Evolutionary conservation across 352 stramenopile genomes (phyloP).

Genomic region (Phytophthora hybrid): DNA sequence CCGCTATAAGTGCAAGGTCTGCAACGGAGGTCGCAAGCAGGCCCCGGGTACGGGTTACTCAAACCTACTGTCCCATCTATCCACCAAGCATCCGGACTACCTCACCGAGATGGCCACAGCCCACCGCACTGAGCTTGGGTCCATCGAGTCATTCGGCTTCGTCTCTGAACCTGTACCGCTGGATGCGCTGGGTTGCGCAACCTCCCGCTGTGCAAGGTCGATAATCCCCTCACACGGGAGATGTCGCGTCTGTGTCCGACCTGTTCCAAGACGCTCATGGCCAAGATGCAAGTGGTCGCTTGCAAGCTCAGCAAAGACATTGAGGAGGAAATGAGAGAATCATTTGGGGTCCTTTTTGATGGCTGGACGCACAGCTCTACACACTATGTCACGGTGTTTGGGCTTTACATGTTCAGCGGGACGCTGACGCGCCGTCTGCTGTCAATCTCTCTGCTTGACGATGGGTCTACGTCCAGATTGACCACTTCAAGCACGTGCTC

Average conservation of each 20-base stretch:
- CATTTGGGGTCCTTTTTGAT: too few relatives aligned
- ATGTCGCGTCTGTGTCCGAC: constrained; percentile 2
- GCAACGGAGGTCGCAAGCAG: too few relatives aligned
- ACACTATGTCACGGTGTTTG: constrained; percentile 14
- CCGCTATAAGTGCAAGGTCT: too few relatives aligned
- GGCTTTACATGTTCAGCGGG: constrained; percentile 1
- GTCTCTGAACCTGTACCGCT: constrained; percentile 23
- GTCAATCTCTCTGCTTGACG: not conserved
- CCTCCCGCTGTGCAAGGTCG: constrained; percentile 19
- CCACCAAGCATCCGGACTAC: constrained; percentile 9
- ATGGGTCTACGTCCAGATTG: constrained; percentile 19
- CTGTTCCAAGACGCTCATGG: too few relatives aligned
- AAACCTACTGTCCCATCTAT: constrained; percentile 8
- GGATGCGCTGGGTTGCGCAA: constrained; percentile 28
- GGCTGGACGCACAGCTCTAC: not conserved
- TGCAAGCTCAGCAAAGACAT: too few relatives aligned
- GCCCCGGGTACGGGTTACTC: constrained; percentile 16
- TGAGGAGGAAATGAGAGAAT: too few relatives aligned
- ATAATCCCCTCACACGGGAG: constrained; percentile 10
- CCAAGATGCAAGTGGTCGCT: not conserved
- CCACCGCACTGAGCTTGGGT: not conserved
- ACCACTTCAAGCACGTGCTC: too few relatives aligned
- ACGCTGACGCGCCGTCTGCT: not conserved
- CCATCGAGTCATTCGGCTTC: constrained; percentile 15
- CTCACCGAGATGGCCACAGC: constrained; percentile 5